Evolutionary conservation across 352 stramenopile genomes (phyloP), one percentile per base, ranked within the genome.

Genomic region (Blastocystis sp.): DNA sequence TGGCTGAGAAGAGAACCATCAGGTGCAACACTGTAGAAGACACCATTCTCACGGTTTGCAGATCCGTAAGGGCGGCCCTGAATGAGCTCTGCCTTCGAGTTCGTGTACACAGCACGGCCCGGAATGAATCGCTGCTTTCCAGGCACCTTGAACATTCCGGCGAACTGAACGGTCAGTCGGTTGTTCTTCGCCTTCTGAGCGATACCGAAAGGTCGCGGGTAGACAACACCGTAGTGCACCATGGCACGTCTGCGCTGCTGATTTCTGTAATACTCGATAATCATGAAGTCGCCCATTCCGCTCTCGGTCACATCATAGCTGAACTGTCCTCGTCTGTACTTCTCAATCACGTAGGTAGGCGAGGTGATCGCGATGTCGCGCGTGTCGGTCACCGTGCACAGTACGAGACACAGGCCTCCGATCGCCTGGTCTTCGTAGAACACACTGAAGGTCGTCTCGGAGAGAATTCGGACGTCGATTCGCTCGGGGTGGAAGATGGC

Each of bases 71-170:
- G 73, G 34, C 2, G 34, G 18, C 73, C 73, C 59, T 69, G 37
- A 5, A 82, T 20, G 9, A 82, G 73, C 59, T 82, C 73, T 70
- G 41, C 73, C 54, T 82, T 82, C 13, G 54, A 66, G 59, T 82
- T 82, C 39, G 73, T 82, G 59, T 82, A 82, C 11, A 70, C 23
- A n/a, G 59, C 59, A n/a, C 39, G 29, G n/a, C 73, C 73, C 4
- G 73, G 73, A n/a, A 20, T 66, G 34, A 82, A 47, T 39, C 11
- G 56, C 0, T 29, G 64, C 8, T 41, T 53, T 7, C 29, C 11
- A 8, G 15, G 34, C 26, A 82, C 73, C 26, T 50, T 69, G 54
- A 82, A 66, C 54, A 69, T 82, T n/a, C 73, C 73, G 37, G 73
- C 73, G 59, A 82, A 82, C 59, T 82, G 73, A 6, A 82, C 45